Base-by-base conservation (phyloP, 2,329 filamentous ascomycete genomes). In the Penicillium sp. region DNA sequence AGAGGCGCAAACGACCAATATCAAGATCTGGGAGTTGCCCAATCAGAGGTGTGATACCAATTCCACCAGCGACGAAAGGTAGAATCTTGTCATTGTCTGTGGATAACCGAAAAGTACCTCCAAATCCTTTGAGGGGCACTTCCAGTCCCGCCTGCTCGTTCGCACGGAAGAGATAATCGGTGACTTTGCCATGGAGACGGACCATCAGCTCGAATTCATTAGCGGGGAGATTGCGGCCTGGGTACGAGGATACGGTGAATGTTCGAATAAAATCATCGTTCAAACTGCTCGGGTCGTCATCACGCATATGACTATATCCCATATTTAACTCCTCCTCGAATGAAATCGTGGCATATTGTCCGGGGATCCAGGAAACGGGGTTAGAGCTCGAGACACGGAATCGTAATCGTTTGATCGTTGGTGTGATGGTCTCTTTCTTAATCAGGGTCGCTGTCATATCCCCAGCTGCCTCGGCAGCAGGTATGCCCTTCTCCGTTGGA, bases 211-310 rank as follows among this genome's bases (percentile, higher is more conserved):
- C 39, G 11, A 42, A 42, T 4, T 42, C 39, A 11, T 42, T 42
- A 55, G 74, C 58, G 50, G 74, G 58, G 42, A 71, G 61, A 43
- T 65, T 55, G 63, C 71, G 48, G 61, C 71, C 51, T 57, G 87
- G 84, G 1, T 78, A 73, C 2, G 83, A 90, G 1, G 88, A 90
- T 0, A 96, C 82, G 2, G 91, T 96, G 68, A 96, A 96, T 0
- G 91, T 96, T 27, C 91, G 81, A 4, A 95, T 79, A 60, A 86
- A 93, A 69, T 96, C 91, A 69, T 96, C 91, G 65, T 96, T 96
- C 16, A 96, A 72, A 64, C 86, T 90, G 61, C 82, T 82, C 5
- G 91, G 91, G 63, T 96, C 90, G 56, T 89, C 85, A 61, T 96
- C 87, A 3, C 86, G 81, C 91, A 96, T 96, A 70, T 96, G 92